Evolutionary conservation across 2,329 filamentous ascomycete species (phyloP), one percentile per base, ranked within the genome.

Genomic region (Albophoma yamanashiensis): DNA sequence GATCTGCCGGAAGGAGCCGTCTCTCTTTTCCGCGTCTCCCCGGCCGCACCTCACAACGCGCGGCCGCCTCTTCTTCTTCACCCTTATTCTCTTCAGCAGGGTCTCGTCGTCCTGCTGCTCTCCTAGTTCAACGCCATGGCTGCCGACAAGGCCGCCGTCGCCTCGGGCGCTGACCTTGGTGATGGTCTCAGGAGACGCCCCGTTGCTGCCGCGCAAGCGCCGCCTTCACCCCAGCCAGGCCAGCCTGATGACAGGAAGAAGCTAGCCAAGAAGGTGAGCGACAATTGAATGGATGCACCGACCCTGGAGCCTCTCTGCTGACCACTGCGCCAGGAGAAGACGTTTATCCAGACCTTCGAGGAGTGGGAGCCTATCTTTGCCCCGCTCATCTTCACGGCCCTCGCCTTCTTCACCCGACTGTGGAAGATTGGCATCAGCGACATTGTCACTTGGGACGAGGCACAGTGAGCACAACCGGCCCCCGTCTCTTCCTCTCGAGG

Each of bases 361-460:
- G 77, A 86, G 74, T 83, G 85, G 82, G 81, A 89, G 71, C 78
- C 81, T 70, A 69, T 87, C 69, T 79, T 86, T 70, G 81, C 82
- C 64, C 82, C 85, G 59, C 70, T 87, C 67, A 69, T 88, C 70
- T 84, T 87, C 74, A 83, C 83, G 61, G 69, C 79, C 64, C 72
- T 87, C 59, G 83, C 86, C 60, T 78, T 87, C 74, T 86, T 87
- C 72, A 89, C 86, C 45, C 79, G 86, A 64, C 72, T 89, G 64
- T 89, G 82, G 75, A 88, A 87, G 77, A 89, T 89, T 70, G 86
- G 86, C 60, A 74, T 87, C 59, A 87, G 84, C 65, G 75, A 84
- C 66, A 86, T 87, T 66, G 84, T 87, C 56, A 87, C 84, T 56
- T 87, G 84, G 84, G 84, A 87, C 72, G 83, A 85, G 74, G 84